Evolutionary conservation across 1,284 basidiomycete species (phyloP).

Genomic region (Coniferiporia sulphurascens): DNA sequence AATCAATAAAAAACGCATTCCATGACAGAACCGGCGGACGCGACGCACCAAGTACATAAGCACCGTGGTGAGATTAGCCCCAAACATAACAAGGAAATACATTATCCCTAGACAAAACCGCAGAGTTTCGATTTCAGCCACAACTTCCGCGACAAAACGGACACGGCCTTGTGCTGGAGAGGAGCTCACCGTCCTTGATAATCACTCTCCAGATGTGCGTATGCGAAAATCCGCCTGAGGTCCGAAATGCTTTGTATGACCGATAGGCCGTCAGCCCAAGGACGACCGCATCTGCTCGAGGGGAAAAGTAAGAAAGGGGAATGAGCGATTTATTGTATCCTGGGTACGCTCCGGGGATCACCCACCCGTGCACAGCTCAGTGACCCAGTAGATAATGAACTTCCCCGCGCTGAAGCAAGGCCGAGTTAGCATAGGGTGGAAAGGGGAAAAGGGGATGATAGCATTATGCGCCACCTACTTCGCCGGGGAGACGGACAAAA

Average conservation of each 20-base stretch:
- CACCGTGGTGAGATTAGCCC: conserved; percentile 1
- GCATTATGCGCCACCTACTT: not conserved
- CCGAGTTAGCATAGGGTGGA: not conserved
- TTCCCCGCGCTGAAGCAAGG: not conserved
- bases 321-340: not conserved
- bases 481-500: not conserved
- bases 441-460: not conserved
- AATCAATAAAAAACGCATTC: not conserved
- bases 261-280: conserved; percentile 6
- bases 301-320: not conserved
- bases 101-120: not conserved
- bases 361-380: conserved; percentile 7
- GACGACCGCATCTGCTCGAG: conserved; percentile 1
- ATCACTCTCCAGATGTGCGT: conserved; percentile 2
- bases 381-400: conserved; percentile 4
- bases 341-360: not conserved
- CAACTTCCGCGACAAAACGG: not conserved
- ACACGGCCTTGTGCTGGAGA: no score
- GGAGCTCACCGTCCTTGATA: conserved; percentile 3
- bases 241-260: not conserved
- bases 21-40: not conserved
- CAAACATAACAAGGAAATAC: conserved; percentile 12
- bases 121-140: not conserved
- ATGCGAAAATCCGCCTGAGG: not conserved
- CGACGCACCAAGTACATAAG: conserved; percentile 7